Evolutionary conservation across 75 land plant species (phyloP).

Genomic region (Azolla pinnata): DNA sequence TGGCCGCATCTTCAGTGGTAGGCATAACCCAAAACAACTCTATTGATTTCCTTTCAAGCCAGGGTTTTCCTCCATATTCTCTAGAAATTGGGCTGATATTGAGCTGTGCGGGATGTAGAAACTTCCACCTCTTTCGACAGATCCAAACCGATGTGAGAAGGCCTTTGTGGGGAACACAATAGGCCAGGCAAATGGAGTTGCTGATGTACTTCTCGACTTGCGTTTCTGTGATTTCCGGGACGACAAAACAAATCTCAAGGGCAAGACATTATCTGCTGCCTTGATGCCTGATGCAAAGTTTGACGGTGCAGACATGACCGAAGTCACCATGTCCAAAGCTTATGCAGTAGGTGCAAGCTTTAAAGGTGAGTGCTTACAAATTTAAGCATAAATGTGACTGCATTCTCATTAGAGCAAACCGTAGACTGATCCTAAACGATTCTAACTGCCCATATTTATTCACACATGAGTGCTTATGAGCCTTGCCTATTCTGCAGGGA

Average conservation of each 20-base stretch:
- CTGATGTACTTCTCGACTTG: slow-evolving; percentile 83
- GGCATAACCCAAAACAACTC: background rate
- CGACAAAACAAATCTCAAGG: slow-evolving; percentile 75
- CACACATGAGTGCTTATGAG: no score
- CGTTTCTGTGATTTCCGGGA: slow-evolving; percentile 88
- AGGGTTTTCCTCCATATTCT: background rate
- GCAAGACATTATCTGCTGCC: slow-evolving; percentile 89
- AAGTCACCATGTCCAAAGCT: slow-evolving; percentile 96
- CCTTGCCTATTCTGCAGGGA: no score
- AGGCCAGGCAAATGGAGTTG: slow-evolving; percentile 98
- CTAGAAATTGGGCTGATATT: background rate
- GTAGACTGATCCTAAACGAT: no score
- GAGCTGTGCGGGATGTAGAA: slow-evolving; percentile 37
- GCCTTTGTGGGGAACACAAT: slow-evolving; percentile 97
- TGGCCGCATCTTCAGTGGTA: slow-evolving; percentile 2
- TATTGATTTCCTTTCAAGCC: background rate
- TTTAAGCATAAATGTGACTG: no score
- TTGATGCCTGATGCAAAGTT: slow-evolving; percentile 97
- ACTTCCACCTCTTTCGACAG: slow-evolving; percentile 89
- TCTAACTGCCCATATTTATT: no score
- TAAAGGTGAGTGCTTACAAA: slow-evolving; percentile 78
- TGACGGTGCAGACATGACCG: slow-evolving; percentile 97
- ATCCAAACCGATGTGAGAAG: slow-evolving; percentile 72
- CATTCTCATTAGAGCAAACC: no score
- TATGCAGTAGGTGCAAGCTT: slow-evolving; percentile 99